phyloP scores from a whole-genome alignment of 345 rosid species.

The Linum tenue region DNA sequence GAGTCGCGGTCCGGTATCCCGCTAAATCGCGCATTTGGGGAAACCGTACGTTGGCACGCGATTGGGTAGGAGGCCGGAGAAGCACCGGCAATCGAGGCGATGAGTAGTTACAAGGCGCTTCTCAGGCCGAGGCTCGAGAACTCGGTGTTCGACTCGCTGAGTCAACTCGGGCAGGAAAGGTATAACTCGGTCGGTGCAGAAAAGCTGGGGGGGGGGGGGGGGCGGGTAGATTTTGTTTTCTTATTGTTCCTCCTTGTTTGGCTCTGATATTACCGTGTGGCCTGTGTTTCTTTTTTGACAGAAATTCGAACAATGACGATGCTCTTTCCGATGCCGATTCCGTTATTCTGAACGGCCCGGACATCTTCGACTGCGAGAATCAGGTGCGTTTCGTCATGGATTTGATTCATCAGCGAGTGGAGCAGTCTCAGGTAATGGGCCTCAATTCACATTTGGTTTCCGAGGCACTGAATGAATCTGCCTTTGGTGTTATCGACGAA shows the following conservation, averaged over 20 bases:
- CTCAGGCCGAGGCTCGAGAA: background rate
- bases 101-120: background rate
- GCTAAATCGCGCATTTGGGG: background rate
- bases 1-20: too few relatives aligned
- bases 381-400: conserved; percentile 79
- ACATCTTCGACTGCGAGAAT: conserved; percentile 46
- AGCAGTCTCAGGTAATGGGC: conserved; percentile 53
- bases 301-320: conserved; percentile 8
- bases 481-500: conserved; percentile 39
- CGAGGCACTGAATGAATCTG: conserved; percentile 31
- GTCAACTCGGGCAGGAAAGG: background rate
- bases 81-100: background rate
- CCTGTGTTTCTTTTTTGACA: background rate
- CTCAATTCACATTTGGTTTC: conserved; percentile 19
- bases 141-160: background rate
- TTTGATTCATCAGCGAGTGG: conserved; percentile 83
- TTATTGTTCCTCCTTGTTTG: background rate
- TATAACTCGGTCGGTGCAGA: background rate
- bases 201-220: too few relatives aligned
- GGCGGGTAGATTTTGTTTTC: too few relatives aligned
- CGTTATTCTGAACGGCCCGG: conserved; percentile 24
- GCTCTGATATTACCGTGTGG: background rate
- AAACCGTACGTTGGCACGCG: background rate
- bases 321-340: conserved; percentile 29
- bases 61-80: background rate